These are phyloP conservation scores for Serpula lacrymans DNA, from an alignment of 768 basidiomycete genomes.

Conservation along the genomic window DNA sequence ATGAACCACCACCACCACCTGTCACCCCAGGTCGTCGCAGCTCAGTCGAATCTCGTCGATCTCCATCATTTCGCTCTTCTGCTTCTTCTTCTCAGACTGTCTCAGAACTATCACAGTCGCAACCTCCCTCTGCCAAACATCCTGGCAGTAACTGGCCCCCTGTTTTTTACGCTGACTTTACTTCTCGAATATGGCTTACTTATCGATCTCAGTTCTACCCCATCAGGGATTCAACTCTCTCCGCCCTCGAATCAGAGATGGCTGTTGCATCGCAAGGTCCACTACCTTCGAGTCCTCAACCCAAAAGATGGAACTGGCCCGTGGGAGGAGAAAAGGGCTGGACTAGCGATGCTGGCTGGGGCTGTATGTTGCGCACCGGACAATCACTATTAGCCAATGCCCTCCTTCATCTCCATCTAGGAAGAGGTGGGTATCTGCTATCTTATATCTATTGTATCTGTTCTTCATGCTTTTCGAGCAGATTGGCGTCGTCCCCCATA, in stretches of 20 bases:
- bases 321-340: constrained; percentile 70
- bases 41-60: constrained; percentile 38
- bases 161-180: constrained; percentile 86
- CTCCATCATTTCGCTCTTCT: constrained; percentile 43
- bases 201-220: constrained; percentile 87
- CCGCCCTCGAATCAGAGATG: constrained; percentile 38
- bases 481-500: constrained; percentile 83
- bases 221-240: constrained; percentile 62
- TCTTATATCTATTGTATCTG: constrained; percentile 1
- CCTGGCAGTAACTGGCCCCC: constrained; percentile 62
- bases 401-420: constrained; percentile 71
- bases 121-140: constrained; percentile 28
- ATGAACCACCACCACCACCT: constrained; percentile 41
- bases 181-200: constrained; percentile 84
- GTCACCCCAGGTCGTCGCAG: constrained; percentile 32
- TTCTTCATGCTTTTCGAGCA: constrained; percentile 27
- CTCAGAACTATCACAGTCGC: constrained; percentile 35
- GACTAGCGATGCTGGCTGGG: constrained; percentile 86
- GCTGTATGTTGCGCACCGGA: constrained; percentile 88
- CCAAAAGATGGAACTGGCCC: constrained; percentile 62
- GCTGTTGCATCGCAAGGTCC: constrained; percentile 28
- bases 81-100: constrained; percentile 36
- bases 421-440: constrained; percentile 48
- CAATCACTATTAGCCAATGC: constrained; percentile 82
- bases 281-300: constrained; percentile 39